These are phyloP conservation scores for Rhodomyrtus tomentosa DNA, from an alignment of 345 rosid genomes.

Conservation along the genomic window DNA sequence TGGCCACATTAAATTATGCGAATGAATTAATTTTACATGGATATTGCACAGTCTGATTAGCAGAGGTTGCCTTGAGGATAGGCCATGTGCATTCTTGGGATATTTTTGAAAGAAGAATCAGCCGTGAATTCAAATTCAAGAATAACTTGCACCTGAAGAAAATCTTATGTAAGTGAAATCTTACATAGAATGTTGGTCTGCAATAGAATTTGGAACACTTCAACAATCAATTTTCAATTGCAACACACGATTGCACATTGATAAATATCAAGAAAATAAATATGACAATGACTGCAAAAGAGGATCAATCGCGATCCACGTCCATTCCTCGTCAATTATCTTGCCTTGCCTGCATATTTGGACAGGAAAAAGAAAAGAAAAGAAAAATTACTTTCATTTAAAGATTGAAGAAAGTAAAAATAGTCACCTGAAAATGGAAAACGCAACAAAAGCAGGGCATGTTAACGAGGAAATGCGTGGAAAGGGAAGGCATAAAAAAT, in stretches of 20 bases:
- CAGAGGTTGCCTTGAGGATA: not conserved
- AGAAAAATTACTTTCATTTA: not conserved
- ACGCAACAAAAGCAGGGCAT: not conserved
- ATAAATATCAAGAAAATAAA: not conserved
- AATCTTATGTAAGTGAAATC: not conserved
- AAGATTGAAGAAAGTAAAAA: not conserved
- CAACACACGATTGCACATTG: not conserved
- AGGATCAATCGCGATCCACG: not conserved
- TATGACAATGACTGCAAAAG: not conserved
- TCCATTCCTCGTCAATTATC: not conserved
- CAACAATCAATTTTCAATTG: not conserved
- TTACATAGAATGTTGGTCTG: not conserved
- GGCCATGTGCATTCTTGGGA: not conserved
- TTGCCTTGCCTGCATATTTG: not conserved
- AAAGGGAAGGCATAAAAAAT: not conserved
- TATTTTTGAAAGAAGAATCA: not conserved
- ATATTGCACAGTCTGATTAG: not conserved
- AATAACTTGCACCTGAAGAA: not conserved
- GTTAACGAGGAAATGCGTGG: not conserved
- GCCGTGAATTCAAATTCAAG: not conserved
- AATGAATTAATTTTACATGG: not conserved
- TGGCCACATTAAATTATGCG: too few relatives aligned
- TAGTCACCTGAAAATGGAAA: not conserved
- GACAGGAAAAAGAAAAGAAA: not conserved
- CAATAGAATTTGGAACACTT: not conserved